Evolutionary conservation across 768 basidiomycete species (phyloP), one percentile per base, ranked within the genome.

Genomic region (Boletus bicolor): DNA sequence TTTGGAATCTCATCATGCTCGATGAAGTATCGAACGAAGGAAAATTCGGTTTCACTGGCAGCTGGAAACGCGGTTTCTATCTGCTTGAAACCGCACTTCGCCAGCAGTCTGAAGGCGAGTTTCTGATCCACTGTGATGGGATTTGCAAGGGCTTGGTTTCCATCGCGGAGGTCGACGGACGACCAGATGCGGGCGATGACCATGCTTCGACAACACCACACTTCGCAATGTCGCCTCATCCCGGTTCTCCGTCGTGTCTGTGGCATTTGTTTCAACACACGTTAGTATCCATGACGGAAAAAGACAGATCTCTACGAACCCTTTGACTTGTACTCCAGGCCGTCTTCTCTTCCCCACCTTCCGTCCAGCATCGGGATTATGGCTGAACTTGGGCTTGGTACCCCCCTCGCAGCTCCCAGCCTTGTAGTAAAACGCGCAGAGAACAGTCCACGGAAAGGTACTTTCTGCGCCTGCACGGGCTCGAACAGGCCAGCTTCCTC

Each of bases 61-160:
- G 95, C 91, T 36, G 97, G 97, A 72, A 98, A 99, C 48, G 96
- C 90, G 41, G 96, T 84, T 73, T 99, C 97, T 68, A 99, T 97
- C 76, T 99, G 90, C 78, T 98, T 99, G 69, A 96, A 85, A 28
- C 95, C 93, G 66, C 86, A 87, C 68, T 91, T 88, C 61, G 98
- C 79, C 51, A 98, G 81, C 67, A 91, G 78, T 54, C 86, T 77
- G 79, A 98, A 98, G 83, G 81, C 72, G 9, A 89, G 87, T 71
- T 99, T 99, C 73, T 98, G 96, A 56, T 91, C 87, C 59, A 93
- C 86, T 10, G 91, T 93, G 97, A 99, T 99, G 12, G 97, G 97
- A 71, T 97, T 98, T 39, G 93, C 93, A 35, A 98, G 84, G 55
- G 92, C 89, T 70, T 98, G 97, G 69, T 99, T 98, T 53, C 97